Base-by-base conservation (phyloP, 1,139 yeast species). In the Pichia sp. region DNA sequence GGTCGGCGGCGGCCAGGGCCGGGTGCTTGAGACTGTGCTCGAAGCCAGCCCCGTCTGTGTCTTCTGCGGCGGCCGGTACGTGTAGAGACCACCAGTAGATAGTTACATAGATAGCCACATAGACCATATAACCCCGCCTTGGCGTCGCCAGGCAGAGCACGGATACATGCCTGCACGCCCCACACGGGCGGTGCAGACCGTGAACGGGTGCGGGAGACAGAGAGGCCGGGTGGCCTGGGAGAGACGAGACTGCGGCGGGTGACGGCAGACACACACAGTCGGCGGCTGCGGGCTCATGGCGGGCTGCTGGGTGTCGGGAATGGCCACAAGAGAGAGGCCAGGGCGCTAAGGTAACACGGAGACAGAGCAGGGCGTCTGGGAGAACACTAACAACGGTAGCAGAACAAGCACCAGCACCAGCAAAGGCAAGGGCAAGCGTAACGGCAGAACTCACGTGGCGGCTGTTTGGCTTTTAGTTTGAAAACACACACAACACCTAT, bases 11-110 rank as follows among this genome's bases (percentile, higher is more conserved):
- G 46, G 32, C 8, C 19, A 50, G 1, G 57, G 58, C 1, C 3
- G 11, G 4, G n/a, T 40, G 15, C 13, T 29, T 1, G 26, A 38
- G 13, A 26, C 10, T 1, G 42, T 50, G 2, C 7, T 46, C 2
- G 34, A 23, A 2, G 46, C 46, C 8, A 51, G 49, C 3, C 50
- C 50, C 11, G 19, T 64, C 3, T 66, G 69, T 51, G 40, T 62
- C 1, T 57, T 57, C 43, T 63, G 68, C 50, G 68, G 69, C 1
- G 67, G 62, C 2, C 49, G 57, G 4, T 56, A 49, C 23, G 41
- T 19, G 6, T 40, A 47, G 31, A n/a, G n/a, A n/a, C n/a, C n/a
- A n/a, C n/a, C n/a, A n/a, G n/a, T n/a, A n/a, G n/a, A n/a, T n/a
- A n/a, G n/a, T n/a, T n/a, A n/a, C n/a, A n/a, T n/a, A n/a, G n/a